Evolutionary conservation across 1,284 basidiomycete genomes (phyloP), one percentile per base, ranked within the genome.

Genomic region (Ceratobasidium papillatum): DNA sequence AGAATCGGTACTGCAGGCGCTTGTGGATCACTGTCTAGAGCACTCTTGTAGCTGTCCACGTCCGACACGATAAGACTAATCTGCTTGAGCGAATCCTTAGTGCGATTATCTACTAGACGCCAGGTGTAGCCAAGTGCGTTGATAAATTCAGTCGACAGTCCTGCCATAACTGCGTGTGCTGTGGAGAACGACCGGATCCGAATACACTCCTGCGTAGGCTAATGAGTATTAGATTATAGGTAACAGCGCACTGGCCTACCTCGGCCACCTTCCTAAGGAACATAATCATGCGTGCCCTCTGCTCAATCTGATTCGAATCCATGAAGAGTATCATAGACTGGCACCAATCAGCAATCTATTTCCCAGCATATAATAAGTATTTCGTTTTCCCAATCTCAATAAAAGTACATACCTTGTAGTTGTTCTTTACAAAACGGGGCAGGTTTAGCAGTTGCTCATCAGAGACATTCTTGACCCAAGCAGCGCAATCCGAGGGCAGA

Each of bases 121-220:
- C 69, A 72, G 9, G 69, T 72, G 45, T 72, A 72, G 12, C 32
- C 34, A 9, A 72, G 45, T 27, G 56, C 58, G 58, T 62, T 72
- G 58, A 72, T 56, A 25, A 47, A 52, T 7, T 45, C 69, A 27
- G 56, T 58, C 14, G 69, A 49, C 2, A 72, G 69, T 19, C 54
- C 69, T n/a, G 69, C 56, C 69, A 72, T 47, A 27, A 72, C 62
- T n/a, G 69, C 69, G 38, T 72, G 56, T 8, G 69, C 69, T 0
- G 54, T 61, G 30, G 69, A 72, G 58, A 72, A 72, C 7, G 69
- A 38, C n/a, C 69, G 69, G 19, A 62, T 61, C 36, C 25, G 7
- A n/a, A 72, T 41, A 27, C 69, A 61, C 14, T 62, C 69, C 69
- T 72, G 38, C 7, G 32, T 47, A n/a, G 11, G 7, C 11, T 27